Evolutionary conservation across 2,329 filamentous ascomycete genomes (phyloP), one percentile per base, ranked within the genome.

Genomic region (Alternaria angustiovoidea): DNA sequence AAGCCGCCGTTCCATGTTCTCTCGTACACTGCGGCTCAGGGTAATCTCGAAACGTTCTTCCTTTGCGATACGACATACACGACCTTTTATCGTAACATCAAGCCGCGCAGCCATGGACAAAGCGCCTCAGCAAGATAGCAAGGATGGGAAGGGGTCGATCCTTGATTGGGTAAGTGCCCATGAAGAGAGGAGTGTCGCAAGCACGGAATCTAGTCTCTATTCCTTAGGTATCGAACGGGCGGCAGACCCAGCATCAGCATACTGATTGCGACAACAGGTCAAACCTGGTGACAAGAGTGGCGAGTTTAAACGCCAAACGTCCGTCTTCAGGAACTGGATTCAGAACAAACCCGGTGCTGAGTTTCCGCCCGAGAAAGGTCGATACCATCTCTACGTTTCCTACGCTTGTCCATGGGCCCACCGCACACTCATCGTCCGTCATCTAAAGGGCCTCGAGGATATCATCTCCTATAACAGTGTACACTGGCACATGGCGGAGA

Each of bases 361-460:
- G 77, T 97, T 93, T 70, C 91, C 93, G 5, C 87, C 93, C 1
- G 94, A 98, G 81, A 92, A 92, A 81, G 92, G 87, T 54, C 87
- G 95, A 57, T 99, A 99, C 78, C 95, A 99, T 81, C 88, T 99
- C 70, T 99, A 94, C 76, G 90, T 97, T 68, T 94, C 91, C 72
- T 97, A 96, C 80, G 94, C 94, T 7, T 97, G 94, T 79, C 94
- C 94, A 4, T 97, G 94, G 94, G 94, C 94, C 5, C 92, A 93
- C 74, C 89, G 95, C 43, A 90, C 93, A 0, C 84, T 98, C 66
- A 97, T 98, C 68, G 91, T 91, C 2, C 87, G 94, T 59, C 90
- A 93, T 77, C 86, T 99, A 72, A 99, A 98, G 83, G 95, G 94
- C 0, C 85, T 99, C 0, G 91, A 98, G 71, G 90, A 96, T 57